Base-by-base conservation (phyloP, 768 basidiomycete species). In the Lactarius tabidus region DNA sequence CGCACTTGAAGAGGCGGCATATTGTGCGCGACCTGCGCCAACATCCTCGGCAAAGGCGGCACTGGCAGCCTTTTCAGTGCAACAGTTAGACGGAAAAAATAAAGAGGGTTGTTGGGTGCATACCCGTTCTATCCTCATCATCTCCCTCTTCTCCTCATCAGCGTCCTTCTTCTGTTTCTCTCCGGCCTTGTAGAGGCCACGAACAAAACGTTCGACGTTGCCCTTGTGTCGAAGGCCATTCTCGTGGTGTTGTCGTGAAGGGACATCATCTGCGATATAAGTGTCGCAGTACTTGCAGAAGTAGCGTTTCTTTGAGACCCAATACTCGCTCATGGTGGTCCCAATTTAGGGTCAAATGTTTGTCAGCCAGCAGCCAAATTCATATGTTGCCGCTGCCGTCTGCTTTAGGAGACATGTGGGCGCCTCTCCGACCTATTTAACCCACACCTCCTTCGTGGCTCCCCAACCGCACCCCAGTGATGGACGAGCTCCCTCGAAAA, bases 261-360 rank as follows among this genome's bases (percentile, higher is more conserved):
- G 90, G 12, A 81, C 93, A 81, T 99, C 96, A 78, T 99, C 97
- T 59, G 94, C 85, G 67, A 99, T 98, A 79, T 89, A 98, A 68
- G 93, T 94, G 58, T 94, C 91, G 79, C 97, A 98, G 80, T 98
- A 98, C 74, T 95, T 94, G 87, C 95, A 97, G 74, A 85, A 90
- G 77, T 95, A 96, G 71, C 87, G 89, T 77, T 95, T 94, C 75
- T 91, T 87, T 29, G 92, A 92, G 67, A 95, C 89, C 93, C 93
- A 95, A 75, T 89, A 95, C 75, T 95, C 93, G 70, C 86, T 88
- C 93, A 94, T 95, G 12, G 35, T 31, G 74, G 70, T 71, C 68
- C 65, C 51, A 23, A 28, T 26, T 51, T 51, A 14, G 26, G 48
- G 48, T 51, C 48, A 26, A 5, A 28, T 6, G 20, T 43, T 18